A percentile compares a stretch with the other conserved stretches of the same genome.
Evolutionary conservation across 441 rosid genomes (phyloP).

Genomic region (Daphne laureola): DNA sequence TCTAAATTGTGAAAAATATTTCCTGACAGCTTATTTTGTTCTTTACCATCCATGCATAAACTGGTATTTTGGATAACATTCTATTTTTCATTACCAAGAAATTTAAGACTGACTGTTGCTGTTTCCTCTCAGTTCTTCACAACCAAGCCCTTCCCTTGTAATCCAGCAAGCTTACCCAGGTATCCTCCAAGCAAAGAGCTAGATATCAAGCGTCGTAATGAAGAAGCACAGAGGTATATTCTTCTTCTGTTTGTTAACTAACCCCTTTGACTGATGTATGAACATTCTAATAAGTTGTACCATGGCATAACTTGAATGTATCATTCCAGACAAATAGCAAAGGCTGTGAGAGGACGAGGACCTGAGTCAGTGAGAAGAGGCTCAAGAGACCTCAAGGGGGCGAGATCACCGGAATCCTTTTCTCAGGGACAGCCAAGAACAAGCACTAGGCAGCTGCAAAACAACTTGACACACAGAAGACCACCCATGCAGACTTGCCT

Average conservation of each 20-base stretch:
- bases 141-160: conserved; percentile 44
- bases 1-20: too few species aligned
- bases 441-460: conserved; percentile 22
- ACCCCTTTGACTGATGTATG: too few species aligned
- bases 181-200: conserved; percentile 68
- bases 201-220: conserved; percentile 48
- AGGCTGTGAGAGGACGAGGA: conserved; percentile 44
- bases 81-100: too few species aligned
- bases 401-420: conserved; percentile 53
- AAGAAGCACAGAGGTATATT: conserved; percentile 52
- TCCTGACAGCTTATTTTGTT: too few species aligned
- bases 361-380: conserved; percentile 52
- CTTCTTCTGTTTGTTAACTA: background rate
- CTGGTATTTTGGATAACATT: too few species aligned
- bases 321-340: conserved; percentile 43
- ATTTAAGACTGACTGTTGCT: too few species aligned
- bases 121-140: conserved; percentile 39
- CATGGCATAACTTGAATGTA: conserved; percentile 6
- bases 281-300: background rate
- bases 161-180: conserved; percentile 50
- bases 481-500: conserved; percentile 23
- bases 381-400: conserved; percentile 35
- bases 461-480: conserved; percentile 37
- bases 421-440: conserved; percentile 40
- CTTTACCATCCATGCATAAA: too few species aligned